phyloP scores from a whole-genome alignment of 208 protist genomes.

The Trypanosoma caninum region DNA sequence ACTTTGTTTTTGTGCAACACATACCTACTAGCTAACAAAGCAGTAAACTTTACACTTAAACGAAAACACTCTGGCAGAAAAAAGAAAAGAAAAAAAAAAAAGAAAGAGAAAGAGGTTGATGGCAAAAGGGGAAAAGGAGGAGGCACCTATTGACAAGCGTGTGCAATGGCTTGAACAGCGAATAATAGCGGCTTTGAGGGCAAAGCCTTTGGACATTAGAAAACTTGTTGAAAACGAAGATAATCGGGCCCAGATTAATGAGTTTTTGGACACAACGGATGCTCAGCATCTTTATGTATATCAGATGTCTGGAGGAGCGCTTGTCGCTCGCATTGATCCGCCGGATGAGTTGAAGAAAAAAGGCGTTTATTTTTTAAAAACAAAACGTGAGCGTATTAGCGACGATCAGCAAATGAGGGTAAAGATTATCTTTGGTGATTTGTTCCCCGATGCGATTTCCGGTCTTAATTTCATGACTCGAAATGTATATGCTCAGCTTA shows the following conservation, averaged over 20 bases:
- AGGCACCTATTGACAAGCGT: slow-evolving; percentile 88
- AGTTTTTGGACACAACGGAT: slow-evolving; percentile 92
- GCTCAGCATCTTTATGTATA: slow-evolving; percentile 90
- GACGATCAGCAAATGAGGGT: slow-evolving; percentile 88
- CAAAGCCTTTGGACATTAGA: slow-evolving; percentile 90
- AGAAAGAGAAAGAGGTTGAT: slow-evolving; percentile 27
- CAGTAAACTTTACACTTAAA: too few species aligned
- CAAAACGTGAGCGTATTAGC: slow-evolving; percentile 88
- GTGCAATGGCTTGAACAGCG: slow-evolving; percentile 91
- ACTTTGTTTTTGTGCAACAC: too few species aligned
- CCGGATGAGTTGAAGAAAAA: slow-evolving; percentile 91
- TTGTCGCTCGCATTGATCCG: slow-evolving; percentile 81
- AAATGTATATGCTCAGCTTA: slow-evolving; percentile 86
- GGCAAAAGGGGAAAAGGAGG: slow-evolving; percentile 89
- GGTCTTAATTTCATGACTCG: slow-evolving; percentile 77
- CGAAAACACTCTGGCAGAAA: slow-evolving; percentile 2
- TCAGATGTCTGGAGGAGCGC: slow-evolving; percentile 60
- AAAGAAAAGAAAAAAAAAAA: slow-evolving; percentile 4
- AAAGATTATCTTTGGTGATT: slow-evolving; percentile 81
- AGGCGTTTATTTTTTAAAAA: slow-evolving; percentile 89
- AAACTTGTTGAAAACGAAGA: slow-evolving; percentile 92
- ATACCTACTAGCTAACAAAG: too few species aligned
- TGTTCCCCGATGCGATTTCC: slow-evolving; percentile 59
- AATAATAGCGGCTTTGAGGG: slow-evolving; percentile 74
- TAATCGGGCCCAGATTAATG: slow-evolving; percentile 83